Conservation (phyloP, 2,329 filamentous ascomycete species). For the Grosmannia huntii region DNA sequence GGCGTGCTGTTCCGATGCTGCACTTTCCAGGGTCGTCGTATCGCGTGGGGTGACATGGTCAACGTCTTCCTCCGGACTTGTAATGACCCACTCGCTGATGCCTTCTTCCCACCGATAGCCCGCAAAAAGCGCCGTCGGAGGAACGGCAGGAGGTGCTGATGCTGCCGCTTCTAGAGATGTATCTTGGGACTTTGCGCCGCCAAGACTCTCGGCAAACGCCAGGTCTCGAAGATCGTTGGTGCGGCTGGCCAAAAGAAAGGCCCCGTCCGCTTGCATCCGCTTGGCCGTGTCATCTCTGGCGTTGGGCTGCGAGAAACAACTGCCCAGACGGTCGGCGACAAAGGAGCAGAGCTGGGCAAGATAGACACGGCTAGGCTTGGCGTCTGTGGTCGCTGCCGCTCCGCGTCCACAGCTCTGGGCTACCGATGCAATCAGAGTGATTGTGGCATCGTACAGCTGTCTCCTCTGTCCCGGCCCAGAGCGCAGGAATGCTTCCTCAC, state of each 20-base stretch:
- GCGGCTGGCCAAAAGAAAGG: conserved; percentile 37
- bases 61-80: conserved; percentile 6
- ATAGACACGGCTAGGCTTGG: conserved; percentile 22
- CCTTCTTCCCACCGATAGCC: conserved; percentile 24
- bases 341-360: conserved; percentile 27
- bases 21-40: background rate
- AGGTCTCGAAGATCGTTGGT: conserved; percentile 41
- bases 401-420: conserved; percentile 34
- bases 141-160: background rate
- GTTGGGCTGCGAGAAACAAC: conserved; percentile 9
- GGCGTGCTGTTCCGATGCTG: background rate
- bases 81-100: conserved; percentile 24
- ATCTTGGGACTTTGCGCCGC: background rate
- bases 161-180: background rate
- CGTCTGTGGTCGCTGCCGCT: conserved; percentile 7
- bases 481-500: background rate
- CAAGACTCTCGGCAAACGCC: conserved; percentile 36
- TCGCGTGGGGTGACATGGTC: background rate
- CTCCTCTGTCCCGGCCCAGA: background rate
- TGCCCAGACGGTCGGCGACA: conserved; percentile 17
- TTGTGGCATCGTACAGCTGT: conserved; percentile 20
- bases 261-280: conserved; percentile 31
- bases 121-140: conserved; percentile 8
- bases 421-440: conserved; percentile 30
- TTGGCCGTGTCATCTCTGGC: conserved; percentile 17